phyloP scores from a whole-genome alignment of 192 early-diverging fungal species.

The Neocallimastix lanati region DNA sequence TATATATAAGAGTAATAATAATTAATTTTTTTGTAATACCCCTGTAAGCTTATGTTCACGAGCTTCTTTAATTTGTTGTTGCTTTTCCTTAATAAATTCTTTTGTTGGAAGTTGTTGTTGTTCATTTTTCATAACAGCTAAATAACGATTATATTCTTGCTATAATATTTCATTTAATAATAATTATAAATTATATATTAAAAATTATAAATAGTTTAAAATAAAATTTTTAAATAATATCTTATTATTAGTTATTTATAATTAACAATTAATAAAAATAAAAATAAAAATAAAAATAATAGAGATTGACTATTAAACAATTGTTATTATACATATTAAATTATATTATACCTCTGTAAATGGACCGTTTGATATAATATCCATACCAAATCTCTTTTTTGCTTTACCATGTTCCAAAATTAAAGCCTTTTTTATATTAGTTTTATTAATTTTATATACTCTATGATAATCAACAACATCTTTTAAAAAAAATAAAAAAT shows the following conservation, averaged over 20 bases:
- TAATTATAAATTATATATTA: too few relatives aligned
- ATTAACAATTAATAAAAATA: too few relatives aligned
- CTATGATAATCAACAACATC: constrained; percentile 12
- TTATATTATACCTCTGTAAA: constrained; percentile 36
- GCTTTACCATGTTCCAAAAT: constrained; percentile 47
- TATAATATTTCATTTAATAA: neutral
- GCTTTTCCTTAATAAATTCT: neutral
- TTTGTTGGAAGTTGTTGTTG: constrained; percentile 2
- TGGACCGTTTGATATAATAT: constrained; percentile 52
- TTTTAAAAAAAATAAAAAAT: constrained; percentile 7
- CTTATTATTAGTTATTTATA: too few relatives aligned
- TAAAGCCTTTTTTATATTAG: constrained; percentile 43
- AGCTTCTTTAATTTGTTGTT: neutral
- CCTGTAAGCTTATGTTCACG: neutral
- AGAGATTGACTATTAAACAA: too few relatives aligned
- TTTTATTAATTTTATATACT: constrained; percentile 38
- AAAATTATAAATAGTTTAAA: too few relatives aligned
- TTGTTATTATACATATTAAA: too few relatives aligned
- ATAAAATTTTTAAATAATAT: too few relatives aligned
- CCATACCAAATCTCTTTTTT: constrained; percentile 51
- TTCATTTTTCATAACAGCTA: neutral
- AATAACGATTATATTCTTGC: constrained; percentile 1
- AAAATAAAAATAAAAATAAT: too few relatives aligned
- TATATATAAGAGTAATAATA: too few relatives aligned
- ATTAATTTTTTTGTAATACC: neutral